Evolutionary conservation across 208 protist species (phyloP).

Genomic region (Phytomonas francai): DNA sequence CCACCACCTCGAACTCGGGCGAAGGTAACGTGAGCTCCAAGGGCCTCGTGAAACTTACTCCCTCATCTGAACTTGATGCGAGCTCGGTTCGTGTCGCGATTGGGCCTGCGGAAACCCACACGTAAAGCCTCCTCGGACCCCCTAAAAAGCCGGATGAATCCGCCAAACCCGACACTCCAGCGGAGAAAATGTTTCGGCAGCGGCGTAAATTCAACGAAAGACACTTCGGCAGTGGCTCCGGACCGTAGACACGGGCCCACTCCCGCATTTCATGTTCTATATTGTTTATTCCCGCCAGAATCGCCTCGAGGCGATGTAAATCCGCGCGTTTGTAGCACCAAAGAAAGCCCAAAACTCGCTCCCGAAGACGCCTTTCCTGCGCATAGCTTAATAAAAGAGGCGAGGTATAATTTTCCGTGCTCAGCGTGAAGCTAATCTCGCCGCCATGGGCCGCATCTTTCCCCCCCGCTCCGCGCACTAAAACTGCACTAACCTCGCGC

Average conservation of each 20-base stretch:
- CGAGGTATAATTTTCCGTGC: slow-evolving; percentile 39
- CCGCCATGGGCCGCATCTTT: slow-evolving; percentile 55
- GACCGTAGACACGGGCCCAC: slow-evolving; percentile 49
- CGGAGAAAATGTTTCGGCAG: slow-evolving; percentile 17
- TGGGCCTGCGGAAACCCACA: not conserved
- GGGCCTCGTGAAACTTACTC: not conserved
- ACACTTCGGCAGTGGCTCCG: slow-evolving; percentile 28
- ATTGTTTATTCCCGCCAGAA: slow-evolving; percentile 47
- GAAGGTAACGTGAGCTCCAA: not conserved
- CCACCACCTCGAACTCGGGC: too few species aligned
- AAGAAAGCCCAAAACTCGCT: slow-evolving; percentile 61
- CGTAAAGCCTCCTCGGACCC: not conserved
- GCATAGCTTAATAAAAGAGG: slow-evolving; percentile 19
- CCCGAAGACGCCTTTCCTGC: slow-evolving; percentile 32
- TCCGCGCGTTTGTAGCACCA: slow-evolving; percentile 77
- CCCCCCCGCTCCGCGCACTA: slow-evolving; percentile 64
- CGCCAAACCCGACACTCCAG: not conserved
- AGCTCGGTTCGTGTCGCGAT: not conserved
- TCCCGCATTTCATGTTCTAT: slow-evolving; percentile 42
- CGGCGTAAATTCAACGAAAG: slow-evolving; percentile 28
- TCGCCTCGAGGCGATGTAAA: slow-evolving; percentile 66
- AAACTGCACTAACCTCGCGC: slow-evolving; percentile 44
- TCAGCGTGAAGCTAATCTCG: slow-evolving; percentile 32
- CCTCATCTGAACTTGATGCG: not conserved
- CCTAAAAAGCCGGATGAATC: not conserved